Conservation (phyloP, 495 filamentous ascomycete genomes). For the Cercophora newfieldiana region DNA sequence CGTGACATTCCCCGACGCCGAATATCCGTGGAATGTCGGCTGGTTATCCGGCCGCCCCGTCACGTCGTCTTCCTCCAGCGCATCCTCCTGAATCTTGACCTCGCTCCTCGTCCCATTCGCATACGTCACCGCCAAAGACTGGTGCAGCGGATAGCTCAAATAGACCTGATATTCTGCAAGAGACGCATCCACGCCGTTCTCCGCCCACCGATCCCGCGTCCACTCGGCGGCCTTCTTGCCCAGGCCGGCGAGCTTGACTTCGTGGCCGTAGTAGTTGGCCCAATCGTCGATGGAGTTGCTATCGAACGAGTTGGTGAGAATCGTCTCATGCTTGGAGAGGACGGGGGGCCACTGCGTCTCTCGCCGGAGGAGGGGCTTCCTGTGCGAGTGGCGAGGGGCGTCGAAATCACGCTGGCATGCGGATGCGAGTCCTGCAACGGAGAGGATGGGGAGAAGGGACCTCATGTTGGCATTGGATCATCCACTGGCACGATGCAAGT, state of each 20-base stretch:
- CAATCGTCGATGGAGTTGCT: constrained; percentile 20
- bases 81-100: constrained; percentile 74
- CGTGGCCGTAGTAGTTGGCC: constrained; percentile 22
- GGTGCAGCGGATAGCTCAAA: constrained; percentile 76
- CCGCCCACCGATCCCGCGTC: constrained; percentile 75
- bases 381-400: neutral
- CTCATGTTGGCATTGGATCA: neutral
- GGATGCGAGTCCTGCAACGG: neutral
- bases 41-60: constrained; percentile 66
- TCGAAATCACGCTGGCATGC: constrained; percentile 5
- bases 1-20: constrained; percentile 75
- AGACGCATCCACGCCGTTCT: constrained; percentile 68
- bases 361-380: constrained; percentile 3
- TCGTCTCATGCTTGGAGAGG: constrained; percentile 16
- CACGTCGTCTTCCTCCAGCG: constrained; percentile 72
- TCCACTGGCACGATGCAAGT: neutral
- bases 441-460: neutral
- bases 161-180: constrained; percentile 79
- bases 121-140: constrained; percentile 62
- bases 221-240: constrained; percentile 59
- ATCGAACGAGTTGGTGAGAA: constrained; percentile 21
- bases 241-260: constrained; percentile 36
- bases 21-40: constrained; percentile 89
- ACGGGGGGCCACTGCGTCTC: neutral
- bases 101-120: constrained; percentile 62